phyloP scores from a whole-genome alignment of 345 rosid genomes.

The Euphorbia peplus region DNA sequence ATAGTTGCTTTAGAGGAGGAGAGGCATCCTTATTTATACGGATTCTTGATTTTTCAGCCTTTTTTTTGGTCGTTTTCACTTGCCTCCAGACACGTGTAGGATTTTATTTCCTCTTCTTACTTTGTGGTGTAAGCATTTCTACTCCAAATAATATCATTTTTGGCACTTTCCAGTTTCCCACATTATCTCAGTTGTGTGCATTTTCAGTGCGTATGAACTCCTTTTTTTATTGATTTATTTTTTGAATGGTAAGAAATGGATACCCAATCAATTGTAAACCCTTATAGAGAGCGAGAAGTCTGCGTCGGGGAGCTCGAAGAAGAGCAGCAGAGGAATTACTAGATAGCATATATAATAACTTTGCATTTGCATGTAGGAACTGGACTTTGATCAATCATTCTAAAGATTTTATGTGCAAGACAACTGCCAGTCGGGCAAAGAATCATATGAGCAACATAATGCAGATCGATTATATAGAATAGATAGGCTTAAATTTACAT shows the following conservation, averaged over 20 bases:
- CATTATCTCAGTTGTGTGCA: background rate
- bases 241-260: no score
- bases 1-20: background rate
- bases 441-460: conserved; percentile 1
- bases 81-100: conserved; percentile 28
- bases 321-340: background rate
- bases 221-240: no score
- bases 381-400: background rate
- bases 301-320: no score
- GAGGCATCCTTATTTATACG: background rate
- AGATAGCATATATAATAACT: background rate
- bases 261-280: no score
- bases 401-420: background rate
- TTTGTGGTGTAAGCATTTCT: conserved; percentile 24
- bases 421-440: background rate
- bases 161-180: conserved; percentile 2
- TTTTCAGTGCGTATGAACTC: no score
- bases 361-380: background rate
- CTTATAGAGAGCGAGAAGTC: no score
- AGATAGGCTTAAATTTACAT: conserved; percentile 19
- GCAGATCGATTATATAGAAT: conserved; percentile 8
- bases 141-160: conserved; percentile 4
- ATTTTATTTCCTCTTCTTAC: conserved; percentile 11
- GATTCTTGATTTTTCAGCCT: background rate
- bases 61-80: background rate